These are phyloP conservation scores for Epichloe sylvatica DNA, from an alignment of 2,329 filamentous ascomycete species.

Conservation along the genomic window DNA sequence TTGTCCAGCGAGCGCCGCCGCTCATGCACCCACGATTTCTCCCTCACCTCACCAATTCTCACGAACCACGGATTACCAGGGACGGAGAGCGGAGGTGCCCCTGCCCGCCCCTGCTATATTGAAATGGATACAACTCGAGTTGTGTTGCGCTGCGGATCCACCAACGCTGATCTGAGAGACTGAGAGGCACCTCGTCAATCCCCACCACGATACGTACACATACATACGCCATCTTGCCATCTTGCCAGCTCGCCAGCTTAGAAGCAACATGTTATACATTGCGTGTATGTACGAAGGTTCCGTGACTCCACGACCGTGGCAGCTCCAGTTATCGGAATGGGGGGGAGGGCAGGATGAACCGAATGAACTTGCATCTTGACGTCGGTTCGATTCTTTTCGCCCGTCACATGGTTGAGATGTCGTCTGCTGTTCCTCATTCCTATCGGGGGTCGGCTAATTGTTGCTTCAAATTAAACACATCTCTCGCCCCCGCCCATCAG, in stretches of 20 bases:
- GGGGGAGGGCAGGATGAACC: neutral
- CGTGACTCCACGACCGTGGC: neutral
- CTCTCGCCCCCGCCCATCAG: slow-evolving; percentile 7
- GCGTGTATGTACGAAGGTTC: slow-evolving; percentile 4
- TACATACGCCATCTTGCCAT: slow-evolving; percentile 7
- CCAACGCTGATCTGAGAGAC: slow-evolving; percentile 9
- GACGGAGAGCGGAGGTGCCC: slow-evolving; percentile 1
- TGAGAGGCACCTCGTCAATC: slow-evolving; percentile 8
- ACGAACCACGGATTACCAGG: slow-evolving; percentile 9
- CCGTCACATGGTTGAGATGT: slow-evolving; percentile 5
- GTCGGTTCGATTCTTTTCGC: slow-evolving; percentile 4
- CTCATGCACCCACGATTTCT: slow-evolving; percentile 8
- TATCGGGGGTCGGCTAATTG: slow-evolving; percentile 3
- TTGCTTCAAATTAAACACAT: slow-evolving; percentile 9
- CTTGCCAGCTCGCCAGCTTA: slow-evolving; percentile 7
- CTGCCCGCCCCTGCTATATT: neutral
- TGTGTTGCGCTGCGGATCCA: slow-evolving; percentile 6
- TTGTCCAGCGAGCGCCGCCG: slow-evolving; percentile 5
- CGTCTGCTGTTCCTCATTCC: slow-evolving; percentile 2
- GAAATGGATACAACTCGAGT: slow-evolving; percentile 5
- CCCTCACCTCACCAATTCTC: slow-evolving; percentile 6
- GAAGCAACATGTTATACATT: slow-evolving; percentile 5
- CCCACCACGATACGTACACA: slow-evolving; percentile 7
- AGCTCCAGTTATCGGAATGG: slow-evolving; percentile 4
- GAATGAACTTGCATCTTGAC: slow-evolving; percentile 4